Evolutionary conservation across 148 eudicot genomes (phyloP).

Genomic region (Pharnaceum exiguum): DNA sequence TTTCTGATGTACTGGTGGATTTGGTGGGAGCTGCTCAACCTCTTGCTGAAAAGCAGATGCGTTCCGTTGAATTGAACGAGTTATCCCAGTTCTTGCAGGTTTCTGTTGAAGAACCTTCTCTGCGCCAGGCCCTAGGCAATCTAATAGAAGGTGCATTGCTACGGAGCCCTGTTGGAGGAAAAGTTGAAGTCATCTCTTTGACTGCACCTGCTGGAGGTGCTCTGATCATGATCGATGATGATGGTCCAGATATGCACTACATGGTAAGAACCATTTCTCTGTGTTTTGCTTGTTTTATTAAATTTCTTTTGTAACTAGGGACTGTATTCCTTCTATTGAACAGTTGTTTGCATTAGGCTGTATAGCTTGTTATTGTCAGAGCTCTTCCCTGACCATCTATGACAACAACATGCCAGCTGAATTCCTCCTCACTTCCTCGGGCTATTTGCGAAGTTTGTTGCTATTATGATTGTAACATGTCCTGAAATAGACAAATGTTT

Average conservation of each 20-base stretch:
- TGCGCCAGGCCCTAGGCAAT: constrained; percentile 92
- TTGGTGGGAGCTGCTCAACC: constrained; percentile 83
- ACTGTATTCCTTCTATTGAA: too few species aligned
- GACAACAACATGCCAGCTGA: too few species aligned
- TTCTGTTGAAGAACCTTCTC: constrained; percentile 80
- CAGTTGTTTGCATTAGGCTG: too few species aligned
- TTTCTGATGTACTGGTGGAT: constrained; percentile 71
- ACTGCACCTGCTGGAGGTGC: constrained; percentile 95
- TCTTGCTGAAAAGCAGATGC: constrained; percentile 73
- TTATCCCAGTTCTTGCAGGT: constrained; percentile 45
- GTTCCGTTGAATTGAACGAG: constrained; percentile 50
- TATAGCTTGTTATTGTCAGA: too few species aligned
- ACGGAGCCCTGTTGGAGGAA: constrained; percentile 79
- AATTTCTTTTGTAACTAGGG: too few species aligned
- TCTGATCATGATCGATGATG: constrained; percentile 84
- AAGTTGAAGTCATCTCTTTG: constrained; percentile 66
- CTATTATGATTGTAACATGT: too few species aligned
- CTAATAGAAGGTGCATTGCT: constrained; percentile 88
- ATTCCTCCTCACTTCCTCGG: too few species aligned
- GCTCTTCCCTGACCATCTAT: too few species aligned
- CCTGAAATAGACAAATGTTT: too few species aligned
- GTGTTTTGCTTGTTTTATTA: background rate
- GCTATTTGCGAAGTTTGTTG: too few species aligned
- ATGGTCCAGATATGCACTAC: constrained; percentile 98
- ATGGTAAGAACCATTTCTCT: constrained; percentile 47